These are phyloP conservation scores for Lodderomyces beijingensis DNA, from an alignment of 1,139 yeast genomes.

Conservation along the genomic window DNA sequence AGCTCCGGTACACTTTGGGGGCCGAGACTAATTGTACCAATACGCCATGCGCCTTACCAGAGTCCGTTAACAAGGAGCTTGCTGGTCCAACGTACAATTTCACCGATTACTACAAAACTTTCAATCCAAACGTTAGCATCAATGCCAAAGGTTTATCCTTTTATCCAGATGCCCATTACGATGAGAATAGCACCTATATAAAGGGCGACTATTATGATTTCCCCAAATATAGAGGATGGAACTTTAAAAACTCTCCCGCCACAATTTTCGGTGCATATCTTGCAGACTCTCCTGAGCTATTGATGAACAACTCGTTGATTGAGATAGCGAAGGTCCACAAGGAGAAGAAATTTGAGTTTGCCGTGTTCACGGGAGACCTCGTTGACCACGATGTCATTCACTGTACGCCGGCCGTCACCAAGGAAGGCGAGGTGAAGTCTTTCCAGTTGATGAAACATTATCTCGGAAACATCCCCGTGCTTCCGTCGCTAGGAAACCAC, in stretches of 20 bases:
- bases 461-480: slow-evolving; percentile 55
- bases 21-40: slow-evolving; percentile 58
- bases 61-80: slow-evolving; percentile 28
- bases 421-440: slow-evolving; percentile 49
- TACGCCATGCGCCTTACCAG: slow-evolving; percentile 47
- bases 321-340: slow-evolving; percentile 35
- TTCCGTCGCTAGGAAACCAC: slow-evolving; percentile 65
- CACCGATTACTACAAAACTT: slow-evolving; percentile 19
- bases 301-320: slow-evolving; percentile 52
- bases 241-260: slow-evolving; percentile 47
- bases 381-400: slow-evolving; percentile 55
- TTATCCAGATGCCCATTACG: slow-evolving; percentile 24
- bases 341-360: slow-evolving; percentile 47
- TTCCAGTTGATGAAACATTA: slow-evolving; percentile 52
- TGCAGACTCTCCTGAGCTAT: slow-evolving; percentile 62
- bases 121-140: slow-evolving; percentile 18
- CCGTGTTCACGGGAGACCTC: slow-evolving; percentile 67
- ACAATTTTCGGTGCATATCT: slow-evolving; percentile 55
- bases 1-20: slow-evolving; percentile 53
- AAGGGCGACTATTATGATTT: slow-evolving; percentile 39
- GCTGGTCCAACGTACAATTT: slow-evolving; percentile 29
- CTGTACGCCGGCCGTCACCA: slow-evolving; percentile 45
- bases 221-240: slow-evolving; percentile 36
- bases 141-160: slow-evolving; percentile 20
- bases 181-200: slow-evolving; percentile 28